Evolutionary conservation across 23 red algal species (phyloP).

Genomic region (Pyropia haitanensis): DNA sequence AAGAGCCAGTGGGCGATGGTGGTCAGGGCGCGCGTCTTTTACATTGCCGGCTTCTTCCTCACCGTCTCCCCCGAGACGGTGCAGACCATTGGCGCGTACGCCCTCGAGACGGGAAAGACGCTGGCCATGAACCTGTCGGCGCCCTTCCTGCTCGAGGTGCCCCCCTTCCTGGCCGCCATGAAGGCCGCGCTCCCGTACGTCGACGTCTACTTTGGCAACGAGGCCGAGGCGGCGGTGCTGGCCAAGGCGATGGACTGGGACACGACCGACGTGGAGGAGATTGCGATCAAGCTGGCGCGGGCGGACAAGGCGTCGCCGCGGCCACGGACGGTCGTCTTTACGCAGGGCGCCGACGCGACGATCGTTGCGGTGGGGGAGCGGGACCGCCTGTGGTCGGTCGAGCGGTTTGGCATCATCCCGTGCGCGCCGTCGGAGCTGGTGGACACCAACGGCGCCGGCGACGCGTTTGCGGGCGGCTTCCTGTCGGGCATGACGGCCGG

Average conservation of each 20-base stretch:
- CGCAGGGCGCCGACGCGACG: constrained; percentile 74
- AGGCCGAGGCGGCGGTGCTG: constrained; percentile 74
- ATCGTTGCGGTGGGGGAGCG: constrained; percentile 74
- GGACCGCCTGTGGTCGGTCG: constrained; percentile 59
- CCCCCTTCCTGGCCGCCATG: constrained; percentile 79
- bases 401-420: constrained; percentile 55
- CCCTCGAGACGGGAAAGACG: constrained; percentile 47
- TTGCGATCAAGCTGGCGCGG: constrained; percentile 69
- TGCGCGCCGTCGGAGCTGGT: constrained; percentile 63
- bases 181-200: constrained; percentile 80
- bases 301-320: constrained; percentile 48
- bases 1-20: constrained; percentile 81
- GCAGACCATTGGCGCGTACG: constrained; percentile 64
- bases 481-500: constrained; percentile 57
- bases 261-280: constrained; percentile 34
- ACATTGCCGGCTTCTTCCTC: constrained; percentile 98
- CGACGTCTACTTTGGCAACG: constrained; percentile 95
- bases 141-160: constrained; percentile 95
- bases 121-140: constrained; percentile 97
- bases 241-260: constrained; percentile 75
- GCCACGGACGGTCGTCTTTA: constrained; percentile 95
- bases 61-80: constrained; percentile 88
- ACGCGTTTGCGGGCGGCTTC: constrained; percentile 97
- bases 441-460: constrained; percentile 98
- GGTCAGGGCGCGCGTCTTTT: constrained; percentile 67